These are phyloP conservation scores for Aspergillus haitiensis DNA, from an alignment of 495 filamentous ascomycete species.

Conservation along the genomic window DNA sequence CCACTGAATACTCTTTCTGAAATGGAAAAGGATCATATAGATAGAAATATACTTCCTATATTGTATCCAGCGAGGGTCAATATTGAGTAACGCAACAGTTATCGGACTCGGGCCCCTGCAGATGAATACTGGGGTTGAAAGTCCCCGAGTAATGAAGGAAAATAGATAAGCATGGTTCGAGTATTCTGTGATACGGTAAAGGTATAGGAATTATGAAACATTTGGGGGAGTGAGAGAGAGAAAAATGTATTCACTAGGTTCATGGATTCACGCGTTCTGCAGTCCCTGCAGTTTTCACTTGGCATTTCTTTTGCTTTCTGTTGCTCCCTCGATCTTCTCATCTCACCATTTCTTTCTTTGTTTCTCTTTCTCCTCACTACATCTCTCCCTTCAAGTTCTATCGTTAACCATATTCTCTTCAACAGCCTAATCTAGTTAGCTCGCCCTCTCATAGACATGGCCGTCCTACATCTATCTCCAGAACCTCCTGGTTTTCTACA, in stretches of 20 bases:
- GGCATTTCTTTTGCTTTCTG: not conserved
- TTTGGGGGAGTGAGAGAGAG: not conserved
- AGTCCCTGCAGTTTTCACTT: not conserved
- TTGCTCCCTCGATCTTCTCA: not conserved
- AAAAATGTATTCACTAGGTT: not conserved
- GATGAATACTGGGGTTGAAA: not conserved
- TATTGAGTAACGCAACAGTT: not conserved
- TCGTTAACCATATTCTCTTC: not conserved
- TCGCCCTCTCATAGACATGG: not conserved
- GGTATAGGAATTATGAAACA: not conserved
- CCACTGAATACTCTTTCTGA: no score
- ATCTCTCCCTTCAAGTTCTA: not conserved
- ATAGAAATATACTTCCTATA: no score
- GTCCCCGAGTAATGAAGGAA: not conserved
- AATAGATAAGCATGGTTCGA: not conserved
- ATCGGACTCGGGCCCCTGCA: not conserved
- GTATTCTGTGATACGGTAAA: not conserved
- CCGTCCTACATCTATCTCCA: no score
- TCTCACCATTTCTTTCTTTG: conserved; percentile 1
- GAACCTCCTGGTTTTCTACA: no score
- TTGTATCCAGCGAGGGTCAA: not conserved
- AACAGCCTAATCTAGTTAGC: not conserved
- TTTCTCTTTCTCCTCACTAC: not conserved
- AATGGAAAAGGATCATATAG: no score
- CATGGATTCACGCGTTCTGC: not conserved